Evolutionary conservation across 768 basidiomycete genomes (phyloP).

Genomic region (Leccinum truebloodii): DNA sequence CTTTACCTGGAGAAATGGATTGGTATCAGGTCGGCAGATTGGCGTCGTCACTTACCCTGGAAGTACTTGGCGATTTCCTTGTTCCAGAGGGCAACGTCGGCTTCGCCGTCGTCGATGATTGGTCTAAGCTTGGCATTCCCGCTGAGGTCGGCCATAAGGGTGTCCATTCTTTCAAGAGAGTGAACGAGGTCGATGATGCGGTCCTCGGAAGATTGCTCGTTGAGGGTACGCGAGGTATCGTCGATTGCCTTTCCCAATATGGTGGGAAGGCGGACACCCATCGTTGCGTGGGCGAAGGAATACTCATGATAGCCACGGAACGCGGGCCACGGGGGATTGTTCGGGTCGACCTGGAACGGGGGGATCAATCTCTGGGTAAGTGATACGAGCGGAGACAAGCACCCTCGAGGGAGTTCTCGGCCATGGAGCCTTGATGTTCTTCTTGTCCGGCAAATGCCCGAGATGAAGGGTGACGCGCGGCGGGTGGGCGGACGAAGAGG

Average conservation of each 20-base stretch:
- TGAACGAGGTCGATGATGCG: constrained; percentile 78
- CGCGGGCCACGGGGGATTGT: constrained; percentile 82
- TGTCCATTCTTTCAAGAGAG: constrained; percentile 89
- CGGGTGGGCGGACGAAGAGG: constrained; percentile 37
- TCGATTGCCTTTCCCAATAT: constrained; percentile 96
- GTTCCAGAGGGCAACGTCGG: constrained; percentile 94
- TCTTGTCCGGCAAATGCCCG: constrained; percentile 73
- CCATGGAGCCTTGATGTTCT: constrained; percentile 69
- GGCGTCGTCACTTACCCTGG: constrained; percentile 54
- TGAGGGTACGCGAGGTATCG: constrained; percentile 85
- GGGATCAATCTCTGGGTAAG: not conserved
- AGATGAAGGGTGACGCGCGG: constrained; percentile 70
- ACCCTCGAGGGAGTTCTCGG: constrained; percentile 75
- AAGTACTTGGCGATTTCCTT: constrained; percentile 96
- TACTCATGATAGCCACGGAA: constrained; percentile 82
- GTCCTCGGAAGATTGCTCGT: constrained; percentile 83
- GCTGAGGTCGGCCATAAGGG: constrained; percentile 84
- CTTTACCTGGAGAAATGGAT: constrained; percentile 53
- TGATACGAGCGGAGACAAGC: constrained; percentile 17
- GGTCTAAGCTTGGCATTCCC: constrained; percentile 82
- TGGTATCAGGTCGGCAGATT: not conserved
- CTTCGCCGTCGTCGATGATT: constrained; percentile 88
- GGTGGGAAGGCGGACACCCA: constrained; percentile 94
- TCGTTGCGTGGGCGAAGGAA: constrained; percentile 88
- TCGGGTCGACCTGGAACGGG: constrained; percentile 63